Evolutionary conservation across 1,284 basidiomycete species (phyloP), one percentile per base, ranked within the genome.

Genomic region (Xanthoconium separans): DNA sequence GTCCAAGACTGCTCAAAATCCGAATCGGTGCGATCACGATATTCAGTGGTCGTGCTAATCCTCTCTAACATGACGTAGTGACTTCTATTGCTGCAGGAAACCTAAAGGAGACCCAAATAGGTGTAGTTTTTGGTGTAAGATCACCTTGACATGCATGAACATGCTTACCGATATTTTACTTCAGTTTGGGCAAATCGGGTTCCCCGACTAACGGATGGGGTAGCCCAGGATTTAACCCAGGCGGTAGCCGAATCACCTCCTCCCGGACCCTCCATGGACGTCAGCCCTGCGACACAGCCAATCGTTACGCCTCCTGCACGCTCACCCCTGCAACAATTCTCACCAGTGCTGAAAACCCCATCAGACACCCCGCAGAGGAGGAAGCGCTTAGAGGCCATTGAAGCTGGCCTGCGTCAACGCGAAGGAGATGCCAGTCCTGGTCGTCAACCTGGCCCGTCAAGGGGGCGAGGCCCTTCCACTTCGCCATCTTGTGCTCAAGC

Each of bases 41-140:
- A 27, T 5, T 27, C 6, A 5, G 27, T 27, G 7, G 27, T 27
- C 53, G 33, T 50, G 42, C 44, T n/a, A 9, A 34, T 47, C 10
- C 16, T 44, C 39, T 33, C 49, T 43, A 33, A 44, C 40, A 63
- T 22, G 36, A 44, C 40, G 60, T 22, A 65, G 64, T 31, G 64
- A 56, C 31, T 66, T 61, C 20, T 65, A 68, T 36, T 68, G 65
- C 44, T 65, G 64, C 56, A 65, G 55, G 39, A 63, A 55, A 51
- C 24, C 30, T 11, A 37, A 27, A 29, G 49, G 41, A n/a, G 54
- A 55, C 40, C 6, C 6, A 13, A 49, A 12, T 22, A 70, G 18
- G 47, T 65, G 64, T 47, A 6, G 51, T 24, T 65, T 65, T 33
- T 65, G 59, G 50, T 13, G 64, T 65, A 55, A 65, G 64, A 44